phyloP scores from a whole-genome alignment of 2,329 filamentous ascomycete genomes.

The Knoxdaviesia proteae region DNA sequence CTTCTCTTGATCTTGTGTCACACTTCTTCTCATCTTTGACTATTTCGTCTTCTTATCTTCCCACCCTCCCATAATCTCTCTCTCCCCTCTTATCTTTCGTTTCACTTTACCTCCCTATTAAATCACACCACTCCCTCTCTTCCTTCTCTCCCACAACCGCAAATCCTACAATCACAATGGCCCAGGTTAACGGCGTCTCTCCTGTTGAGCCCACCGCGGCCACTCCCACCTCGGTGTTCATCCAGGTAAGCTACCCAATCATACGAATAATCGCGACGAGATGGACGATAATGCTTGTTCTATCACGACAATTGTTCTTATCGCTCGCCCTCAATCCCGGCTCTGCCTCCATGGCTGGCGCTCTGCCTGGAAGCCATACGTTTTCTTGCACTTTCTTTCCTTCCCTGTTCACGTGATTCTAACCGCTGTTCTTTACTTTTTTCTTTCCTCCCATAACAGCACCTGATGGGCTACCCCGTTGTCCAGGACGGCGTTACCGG shows the following conservation, averaged over 20 bases:
- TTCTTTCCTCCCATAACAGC: constrained; percentile 25
- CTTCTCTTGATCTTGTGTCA: neutral
- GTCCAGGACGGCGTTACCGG: constrained; percentile 58
- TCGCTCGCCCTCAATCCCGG: no score
- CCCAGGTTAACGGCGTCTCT: constrained; percentile 30
- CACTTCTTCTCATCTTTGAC: neutral
- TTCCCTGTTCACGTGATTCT: no score
- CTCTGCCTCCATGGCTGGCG: no score
- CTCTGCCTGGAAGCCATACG: no score
- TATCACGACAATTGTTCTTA: no score
- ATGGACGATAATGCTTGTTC: neutral
- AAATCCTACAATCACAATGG: constrained; percentile 11
- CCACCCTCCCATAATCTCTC: no score
- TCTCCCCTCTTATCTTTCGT: no score
- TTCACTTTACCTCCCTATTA: no score
- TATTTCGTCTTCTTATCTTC: neutral
- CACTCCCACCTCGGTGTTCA: constrained; percentile 1
- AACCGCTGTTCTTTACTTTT: neutral
- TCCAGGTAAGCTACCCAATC: constrained; percentile 14
- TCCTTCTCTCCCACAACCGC: neutral
- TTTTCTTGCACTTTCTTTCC: constrained; percentile 2
- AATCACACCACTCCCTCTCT: neutral
- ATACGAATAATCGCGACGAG: neutral
- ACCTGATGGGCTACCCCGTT: constrained; percentile 67
- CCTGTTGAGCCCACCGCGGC: constrained; percentile 13